Conservation (phyloP, 1,284 basidiomycete species). For the Cryptococcus floricola region DNA sequence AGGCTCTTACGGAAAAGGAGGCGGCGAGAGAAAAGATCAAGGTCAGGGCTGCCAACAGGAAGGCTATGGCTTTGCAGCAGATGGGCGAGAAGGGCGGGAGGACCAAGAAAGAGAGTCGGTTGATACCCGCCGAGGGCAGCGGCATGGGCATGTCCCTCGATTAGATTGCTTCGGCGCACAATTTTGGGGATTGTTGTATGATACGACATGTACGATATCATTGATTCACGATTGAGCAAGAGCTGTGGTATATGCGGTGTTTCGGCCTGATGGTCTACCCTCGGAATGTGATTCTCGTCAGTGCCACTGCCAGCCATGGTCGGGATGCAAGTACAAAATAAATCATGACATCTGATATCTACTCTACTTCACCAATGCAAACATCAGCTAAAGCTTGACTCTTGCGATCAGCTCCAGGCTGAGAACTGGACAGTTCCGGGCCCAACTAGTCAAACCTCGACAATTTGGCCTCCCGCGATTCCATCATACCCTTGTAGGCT, state of each 20-base stretch:
- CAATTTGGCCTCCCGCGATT: slow-evolving; percentile 44
- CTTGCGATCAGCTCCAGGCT: background rate
- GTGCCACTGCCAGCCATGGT: too few relatives aligned
- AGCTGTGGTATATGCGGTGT: too few relatives aligned
- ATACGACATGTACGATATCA: slow-evolving; percentile 7
- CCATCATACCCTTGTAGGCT: slow-evolving; percentile 57
- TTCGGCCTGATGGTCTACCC: too few relatives aligned
- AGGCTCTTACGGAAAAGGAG: slow-evolving; percentile 35
- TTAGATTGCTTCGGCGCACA: slow-evolving; percentile 5
- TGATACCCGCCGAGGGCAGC: slow-evolving; percentile 55
- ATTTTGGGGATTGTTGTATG: slow-evolving; percentile 2
- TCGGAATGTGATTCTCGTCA: too few relatives aligned
- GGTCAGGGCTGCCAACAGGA: slow-evolving; percentile 62
- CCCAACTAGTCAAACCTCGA: background rate
- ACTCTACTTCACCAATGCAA: background rate
- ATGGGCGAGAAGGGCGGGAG: slow-evolving; percentile 53
- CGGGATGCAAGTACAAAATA: too few relatives aligned
- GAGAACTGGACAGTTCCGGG: background rate
- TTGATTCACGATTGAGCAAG: background rate
- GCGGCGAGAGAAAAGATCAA: slow-evolving; percentile 71
- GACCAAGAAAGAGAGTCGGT: slow-evolving; percentile 62
- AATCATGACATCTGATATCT: background rate
- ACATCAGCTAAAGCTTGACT: background rate
- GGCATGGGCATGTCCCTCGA: slow-evolving; percentile 51
- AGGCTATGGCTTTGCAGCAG: slow-evolving; percentile 43